These are phyloP conservation scores for Epichloe baconii DNA, from an alignment of 2,329 filamentous ascomycete species.

Conservation along the genomic window DNA sequence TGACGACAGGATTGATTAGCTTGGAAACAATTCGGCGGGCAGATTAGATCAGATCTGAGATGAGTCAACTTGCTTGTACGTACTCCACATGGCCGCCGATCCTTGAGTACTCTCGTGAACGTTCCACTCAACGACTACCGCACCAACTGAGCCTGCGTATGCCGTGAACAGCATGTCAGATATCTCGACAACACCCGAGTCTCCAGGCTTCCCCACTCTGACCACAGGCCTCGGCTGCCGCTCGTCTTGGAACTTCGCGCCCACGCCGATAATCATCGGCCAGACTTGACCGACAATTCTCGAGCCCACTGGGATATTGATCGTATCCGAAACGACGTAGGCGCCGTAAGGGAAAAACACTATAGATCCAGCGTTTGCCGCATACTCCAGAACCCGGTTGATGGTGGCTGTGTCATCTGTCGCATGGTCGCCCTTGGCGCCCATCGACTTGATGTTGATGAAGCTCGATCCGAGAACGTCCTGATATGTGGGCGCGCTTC, in stretches of 20 bases:
- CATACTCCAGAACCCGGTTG: slow-evolving; percentile 15
- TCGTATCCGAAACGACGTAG: slow-evolving; percentile 32
- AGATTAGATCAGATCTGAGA: too few relatives aligned
- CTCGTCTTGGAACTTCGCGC: slow-evolving; percentile 35
- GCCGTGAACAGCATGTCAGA: slow-evolving; percentile 50
- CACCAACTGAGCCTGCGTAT: slow-evolving; percentile 43
- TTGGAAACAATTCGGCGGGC: too few relatives aligned
- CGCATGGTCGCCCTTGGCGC: slow-evolving; percentile 51
- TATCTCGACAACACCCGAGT: slow-evolving; percentile 47
- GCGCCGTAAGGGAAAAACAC: slow-evolving; percentile 12
- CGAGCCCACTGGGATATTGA: slow-evolving; percentile 29
- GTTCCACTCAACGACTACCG: slow-evolving; percentile 54
- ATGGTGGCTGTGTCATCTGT: slow-evolving; percentile 44
- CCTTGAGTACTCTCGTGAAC: slow-evolving; percentile 26
- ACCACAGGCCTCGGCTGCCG: slow-evolving; percentile 42
- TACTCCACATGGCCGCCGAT: slow-evolving; percentile 37
- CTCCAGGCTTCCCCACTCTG: slow-evolving; percentile 40
- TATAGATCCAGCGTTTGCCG: slow-evolving; percentile 13
- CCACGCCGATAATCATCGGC: slow-evolving; percentile 35
- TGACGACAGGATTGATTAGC: too few relatives aligned
- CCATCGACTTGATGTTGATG: slow-evolving; percentile 18
- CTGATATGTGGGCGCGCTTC: slow-evolving; percentile 1
- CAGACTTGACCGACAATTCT: slow-evolving; percentile 34
- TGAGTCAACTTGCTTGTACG: neutral
- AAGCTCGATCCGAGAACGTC: neutral